Evolutionary conservation across 2,329 filamentous ascomycete genomes (phyloP).

Genomic region (Colletotrichum sp.): DNA sequence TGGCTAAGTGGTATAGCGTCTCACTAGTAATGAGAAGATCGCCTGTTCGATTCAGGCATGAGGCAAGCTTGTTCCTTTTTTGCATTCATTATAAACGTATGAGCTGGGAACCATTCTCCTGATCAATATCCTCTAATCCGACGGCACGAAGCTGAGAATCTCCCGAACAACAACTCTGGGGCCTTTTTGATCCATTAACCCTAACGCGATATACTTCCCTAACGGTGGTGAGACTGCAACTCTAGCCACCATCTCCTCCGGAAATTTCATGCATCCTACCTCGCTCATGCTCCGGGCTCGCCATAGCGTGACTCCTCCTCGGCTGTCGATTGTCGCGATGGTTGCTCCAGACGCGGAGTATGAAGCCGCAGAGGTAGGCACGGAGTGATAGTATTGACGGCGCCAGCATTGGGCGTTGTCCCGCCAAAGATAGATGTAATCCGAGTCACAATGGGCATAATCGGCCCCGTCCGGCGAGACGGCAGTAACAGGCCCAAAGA

Average conservation of each 20-base stretch:
- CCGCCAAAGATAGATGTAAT: neutral
- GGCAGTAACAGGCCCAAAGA: neutral
- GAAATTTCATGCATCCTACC: conserved; percentile 1
- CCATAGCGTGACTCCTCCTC: neutral
- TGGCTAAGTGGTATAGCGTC: conserved; percentile 5
- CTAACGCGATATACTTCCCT: neutral
- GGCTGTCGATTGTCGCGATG: neutral
- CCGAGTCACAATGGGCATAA: neutral
- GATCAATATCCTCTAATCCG: neutral
- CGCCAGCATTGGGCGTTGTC: neutral
- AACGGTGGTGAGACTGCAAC: neutral
- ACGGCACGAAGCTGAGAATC: neutral
- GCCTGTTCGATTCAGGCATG: conserved; percentile 8
- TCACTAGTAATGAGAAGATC: conserved; percentile 11
- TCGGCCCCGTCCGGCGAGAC: neutral
- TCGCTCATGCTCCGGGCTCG: neutral
- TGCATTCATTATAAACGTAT: neutral
- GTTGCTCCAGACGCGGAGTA: neutral
- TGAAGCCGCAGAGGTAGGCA: neutral
- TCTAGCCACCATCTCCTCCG: neutral
- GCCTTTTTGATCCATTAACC: neutral
- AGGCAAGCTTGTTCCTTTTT: neutral
- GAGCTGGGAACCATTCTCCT: neutral
- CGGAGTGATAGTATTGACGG: neutral
- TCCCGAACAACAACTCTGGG: neutral